Evolutionary conservation across 1,284 basidiomycete genomes (phyloP).

Genomic region (Pisolithus thermaeus): DNA sequence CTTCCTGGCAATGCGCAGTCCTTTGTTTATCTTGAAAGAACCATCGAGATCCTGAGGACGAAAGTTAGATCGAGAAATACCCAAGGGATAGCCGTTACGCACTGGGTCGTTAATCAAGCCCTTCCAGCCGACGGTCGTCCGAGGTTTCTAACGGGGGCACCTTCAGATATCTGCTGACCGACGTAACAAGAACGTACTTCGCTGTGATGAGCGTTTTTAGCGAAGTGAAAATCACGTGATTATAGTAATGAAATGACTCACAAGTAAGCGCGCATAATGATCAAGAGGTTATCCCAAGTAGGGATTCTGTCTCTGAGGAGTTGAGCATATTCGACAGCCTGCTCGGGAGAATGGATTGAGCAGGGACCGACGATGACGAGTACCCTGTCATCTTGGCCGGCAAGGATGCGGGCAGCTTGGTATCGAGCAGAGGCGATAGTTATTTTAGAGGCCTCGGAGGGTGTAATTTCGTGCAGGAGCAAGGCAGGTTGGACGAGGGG

Average conservation of each 20-base stretch:
- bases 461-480: constrained; percentile 78
- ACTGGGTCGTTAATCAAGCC: constrained; percentile 83
- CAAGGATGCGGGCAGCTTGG: constrained; percentile 71
- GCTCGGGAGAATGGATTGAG: constrained; percentile 87
- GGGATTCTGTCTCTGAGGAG: constrained; percentile 69
- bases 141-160: constrained; percentile 56
- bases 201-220: constrained; percentile 26
- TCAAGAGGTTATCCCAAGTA: constrained; percentile 72
- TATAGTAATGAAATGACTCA: constrained; percentile 32
- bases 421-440: constrained; percentile 80
- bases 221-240: constrained; percentile 2
- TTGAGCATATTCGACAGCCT: constrained; percentile 87
- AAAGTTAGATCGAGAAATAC: neutral
- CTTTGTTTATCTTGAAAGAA: constrained; percentile 96
- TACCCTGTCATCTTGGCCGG: constrained; percentile 79
- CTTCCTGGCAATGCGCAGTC: constrained; percentile 81
- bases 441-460: constrained; percentile 49
- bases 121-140: constrained; percentile 88
- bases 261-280: constrained; percentile 98
- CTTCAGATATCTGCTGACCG: constrained; percentile 7
- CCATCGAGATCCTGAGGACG: constrained; percentile 69
- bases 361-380: constrained; percentile 94
- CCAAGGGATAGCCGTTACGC: neutral
- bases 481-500: constrained; percentile 89
- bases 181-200: constrained; percentile 36